Base-by-base conservation (phyloP, 1,139 yeast genomes). In the Ashbya aceris region DNA sequence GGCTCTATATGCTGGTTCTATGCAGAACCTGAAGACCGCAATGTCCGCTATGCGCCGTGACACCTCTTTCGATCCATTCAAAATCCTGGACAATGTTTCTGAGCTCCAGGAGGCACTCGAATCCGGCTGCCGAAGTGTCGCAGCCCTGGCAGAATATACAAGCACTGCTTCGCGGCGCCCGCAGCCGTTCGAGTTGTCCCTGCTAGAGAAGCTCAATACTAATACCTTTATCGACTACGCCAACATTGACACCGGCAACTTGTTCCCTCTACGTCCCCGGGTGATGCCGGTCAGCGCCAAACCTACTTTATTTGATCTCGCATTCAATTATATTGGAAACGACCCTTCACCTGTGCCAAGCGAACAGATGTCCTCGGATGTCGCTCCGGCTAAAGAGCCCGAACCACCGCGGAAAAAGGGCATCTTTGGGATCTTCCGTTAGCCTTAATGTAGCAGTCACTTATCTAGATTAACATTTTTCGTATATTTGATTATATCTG, bases 301-400 rank as follows among this genome's bases (percentile, higher is more conserved):
- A 62, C 96, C 97, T 0, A 95, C 87, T 7, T 73, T 87, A 54
- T 89, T 86, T 56, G 97, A 89, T 60, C 70, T 85, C 54, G 96
- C 94, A 0, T 87, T 70, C 67, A 87, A 87, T 60, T 87, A 84
- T 56, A 74, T 89, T 41, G 69, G 71, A 38, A 78, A 79, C 56
- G 70, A 54, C 11, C 47, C 45, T 23, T 46, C 30, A 4, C 7
- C 36, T 36, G 39, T 10, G n/a, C 27, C 20, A n/a, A 8, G 13
- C 6, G 20, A 35, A 9, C 20, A 28, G 8, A 26, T 12, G 4
- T 27, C 40, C 23, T 34, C 31, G n/a, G 5, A 40, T 7, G 31
- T 33, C 9, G 29, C 37, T 30, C 7, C 40, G 23, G 34, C 27
- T 20, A 41, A 36, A 12, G 33, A 40, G 6, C 40, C 32, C 8